phyloP scores from a whole-genome alignment of 768 basidiomycete species.

The Lactarius evosmus region DNA sequence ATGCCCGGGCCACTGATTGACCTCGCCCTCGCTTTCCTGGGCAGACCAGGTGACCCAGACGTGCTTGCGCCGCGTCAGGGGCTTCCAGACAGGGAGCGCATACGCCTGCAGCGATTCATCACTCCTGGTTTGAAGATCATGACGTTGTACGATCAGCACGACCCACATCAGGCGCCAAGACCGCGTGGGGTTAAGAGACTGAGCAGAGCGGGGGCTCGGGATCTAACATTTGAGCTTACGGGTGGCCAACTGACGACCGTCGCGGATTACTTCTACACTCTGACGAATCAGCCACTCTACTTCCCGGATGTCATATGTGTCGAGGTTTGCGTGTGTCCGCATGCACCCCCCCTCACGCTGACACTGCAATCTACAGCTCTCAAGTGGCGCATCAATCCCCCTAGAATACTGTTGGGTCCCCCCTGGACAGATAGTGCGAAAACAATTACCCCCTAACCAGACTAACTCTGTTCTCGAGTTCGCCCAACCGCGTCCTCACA shows the following conservation, averaged over 20 bases:
- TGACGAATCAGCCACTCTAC: conserved; percentile 50
- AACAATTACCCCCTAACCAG: conserved; percentile 65
- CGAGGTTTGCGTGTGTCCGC: conserved; percentile 48
- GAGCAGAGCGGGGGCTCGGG: conserved; percentile 50
- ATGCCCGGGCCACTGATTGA: conserved; percentile 56
- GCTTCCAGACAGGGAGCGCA: conserved; percentile 51
- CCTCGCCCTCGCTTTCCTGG: conserved; percentile 57
- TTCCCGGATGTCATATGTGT: conserved; percentile 65
- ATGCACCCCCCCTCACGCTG: neutral
- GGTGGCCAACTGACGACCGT: conserved; percentile 57
- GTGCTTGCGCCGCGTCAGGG: conserved; percentile 40
- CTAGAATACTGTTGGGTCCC: conserved; percentile 63
- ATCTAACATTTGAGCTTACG: conserved; percentile 52
- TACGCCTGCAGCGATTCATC: conserved; percentile 55
- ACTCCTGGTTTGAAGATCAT: conserved; percentile 50
- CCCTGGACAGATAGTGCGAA: conserved; percentile 66
- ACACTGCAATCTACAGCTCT: conserved; percentile 44
- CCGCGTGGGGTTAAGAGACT: conserved; percentile 64
- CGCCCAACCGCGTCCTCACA: conserved; percentile 58
- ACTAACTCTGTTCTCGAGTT: conserved; percentile 62
- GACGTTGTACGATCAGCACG: conserved; percentile 36
- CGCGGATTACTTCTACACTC: conserved; percentile 58
- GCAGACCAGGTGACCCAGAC: conserved; percentile 33
- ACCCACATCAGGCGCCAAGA: conserved; percentile 17
- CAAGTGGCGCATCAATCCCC: conserved; percentile 58